Conservation (phyloP, 441 rosid species). For the Erysimum cheiri region DNA sequence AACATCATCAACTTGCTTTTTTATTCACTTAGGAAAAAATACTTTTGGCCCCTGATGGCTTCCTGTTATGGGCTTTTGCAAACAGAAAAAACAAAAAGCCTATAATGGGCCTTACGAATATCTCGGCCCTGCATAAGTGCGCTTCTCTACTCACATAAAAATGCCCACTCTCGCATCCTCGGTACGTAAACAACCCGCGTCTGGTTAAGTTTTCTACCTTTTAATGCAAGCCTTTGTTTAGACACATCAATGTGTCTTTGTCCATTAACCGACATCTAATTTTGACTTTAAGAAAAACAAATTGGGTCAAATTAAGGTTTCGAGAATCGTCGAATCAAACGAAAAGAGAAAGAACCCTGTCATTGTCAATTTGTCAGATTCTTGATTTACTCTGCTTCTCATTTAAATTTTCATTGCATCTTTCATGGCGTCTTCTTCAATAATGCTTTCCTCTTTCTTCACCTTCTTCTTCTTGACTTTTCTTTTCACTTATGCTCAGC, state of each 20-base stretch:
- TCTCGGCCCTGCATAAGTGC: no score
- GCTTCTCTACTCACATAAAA: no score
- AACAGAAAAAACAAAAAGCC: no score
- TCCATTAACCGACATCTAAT: neutral
- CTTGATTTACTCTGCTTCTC: neutral
- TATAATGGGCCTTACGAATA: no score
- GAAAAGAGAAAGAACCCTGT: neutral
- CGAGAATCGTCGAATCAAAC: neutral
- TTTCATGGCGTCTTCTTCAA: constrained; percentile 25
- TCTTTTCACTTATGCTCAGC: neutral
- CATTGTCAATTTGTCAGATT: neutral
- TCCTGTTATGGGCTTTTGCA: no score
- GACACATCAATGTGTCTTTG: neutral
- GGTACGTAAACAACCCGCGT: no score
- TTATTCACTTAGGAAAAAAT: no score
- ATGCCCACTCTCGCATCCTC: no score
- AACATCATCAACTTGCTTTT: no score
- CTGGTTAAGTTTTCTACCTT: no score
- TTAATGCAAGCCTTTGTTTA: neutral
- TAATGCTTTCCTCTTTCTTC: neutral
- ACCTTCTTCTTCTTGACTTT: constrained; percentile 18
- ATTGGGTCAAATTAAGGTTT: constrained; percentile 24
- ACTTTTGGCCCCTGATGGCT: no score
- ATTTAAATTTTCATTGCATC: neutral
- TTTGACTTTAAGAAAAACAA: neutral